phyloP scores from a whole-genome alignment of 2,329 filamentous ascomycete species.

The Rhinocladiella mackenziei region DNA sequence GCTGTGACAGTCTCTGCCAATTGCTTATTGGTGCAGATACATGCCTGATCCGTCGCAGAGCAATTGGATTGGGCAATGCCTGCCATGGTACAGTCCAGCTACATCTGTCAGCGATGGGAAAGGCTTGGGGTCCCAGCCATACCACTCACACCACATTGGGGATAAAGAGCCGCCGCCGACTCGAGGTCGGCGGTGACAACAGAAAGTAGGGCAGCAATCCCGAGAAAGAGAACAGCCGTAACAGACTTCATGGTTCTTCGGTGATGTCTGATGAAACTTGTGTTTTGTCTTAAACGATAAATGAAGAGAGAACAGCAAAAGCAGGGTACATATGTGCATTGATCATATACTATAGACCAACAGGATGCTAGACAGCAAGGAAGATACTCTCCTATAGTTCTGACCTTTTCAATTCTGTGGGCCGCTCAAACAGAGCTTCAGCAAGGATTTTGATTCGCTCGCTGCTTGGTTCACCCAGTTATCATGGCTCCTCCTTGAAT shows the following conservation, averaged over 20 bases:
- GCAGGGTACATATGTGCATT: too few relatives aligned
- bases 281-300: background rate
- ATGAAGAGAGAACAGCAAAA: background rate
- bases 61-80: slow-evolving; percentile 38
- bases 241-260: background rate
- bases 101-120: slow-evolving; percentile 3
- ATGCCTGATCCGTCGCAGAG: slow-evolving; percentile 37
- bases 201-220: background rate
- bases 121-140: background rate
- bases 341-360: too few relatives aligned
- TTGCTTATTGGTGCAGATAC: slow-evolving; percentile 38
- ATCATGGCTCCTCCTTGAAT: too few relatives aligned
- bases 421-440: too few relatives aligned
- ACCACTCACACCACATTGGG: slow-evolving; percentile 14
- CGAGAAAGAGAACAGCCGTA: background rate
- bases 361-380: too few relatives aligned
- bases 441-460: too few relatives aligned
- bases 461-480: too few relatives aligned
- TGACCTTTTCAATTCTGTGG: too few relatives aligned
- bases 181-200: slow-evolving; percentile 1
- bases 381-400: too few relatives aligned
- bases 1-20: slow-evolving; percentile 34
- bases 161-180: slow-evolving; percentile 9
- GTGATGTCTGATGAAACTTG: background rate
- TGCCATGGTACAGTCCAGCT: slow-evolving; percentile 14